A percentile compares a stretch with the other conserved stretches of the same genome.
Conservation (phyloP, 2,329 filamentous ascomycete genomes). For the Fusarium lyarnte region DNA sequence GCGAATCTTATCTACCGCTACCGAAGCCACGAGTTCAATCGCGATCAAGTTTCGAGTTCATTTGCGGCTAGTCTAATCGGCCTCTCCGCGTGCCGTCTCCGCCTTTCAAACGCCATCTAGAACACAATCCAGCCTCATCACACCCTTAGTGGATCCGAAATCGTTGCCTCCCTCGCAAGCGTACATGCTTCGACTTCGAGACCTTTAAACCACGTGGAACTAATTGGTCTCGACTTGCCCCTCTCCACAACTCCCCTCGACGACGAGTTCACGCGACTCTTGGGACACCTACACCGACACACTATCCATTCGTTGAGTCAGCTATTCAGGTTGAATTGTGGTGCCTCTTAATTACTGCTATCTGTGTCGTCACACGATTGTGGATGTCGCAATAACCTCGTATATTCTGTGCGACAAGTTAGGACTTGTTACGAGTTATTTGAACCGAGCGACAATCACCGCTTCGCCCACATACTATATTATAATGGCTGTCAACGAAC, state of each 20-base stretch:
- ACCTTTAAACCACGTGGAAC: conserved; percentile 40
- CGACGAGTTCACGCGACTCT: conserved; percentile 22
- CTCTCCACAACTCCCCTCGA: conserved; percentile 11
- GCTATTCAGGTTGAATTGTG: neutral
- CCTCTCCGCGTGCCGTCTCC: conserved; percentile 26
- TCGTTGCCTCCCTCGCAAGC: conserved; percentile 22
- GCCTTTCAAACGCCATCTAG: conserved; percentile 30
- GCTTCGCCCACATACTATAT: neutral
- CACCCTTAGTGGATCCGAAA: conserved; percentile 35
- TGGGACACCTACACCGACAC: conserved; percentile 10
- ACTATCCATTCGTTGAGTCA: neutral
- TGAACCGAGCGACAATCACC: neutral
- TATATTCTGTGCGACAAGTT: conserved; percentile 15
- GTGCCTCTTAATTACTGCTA: neutral
- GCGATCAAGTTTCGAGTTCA: conserved; percentile 10
- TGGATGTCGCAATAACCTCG: conserved; percentile 17
- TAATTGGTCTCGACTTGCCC: conserved; percentile 33
- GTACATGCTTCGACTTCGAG: conserved; percentile 29
- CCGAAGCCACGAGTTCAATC: conserved; percentile 21
- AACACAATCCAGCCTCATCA: conserved; percentile 28
- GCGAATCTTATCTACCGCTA: neutral
- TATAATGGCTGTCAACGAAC: conserved; percentile 41
- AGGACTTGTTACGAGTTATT: conserved; percentile 2
- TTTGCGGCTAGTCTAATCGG: conserved; percentile 31
- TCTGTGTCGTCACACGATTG: neutral